These are phyloP conservation scores for Geotrichum cucujoidarum DNA, from an alignment of 1,139 yeast species.

Conservation along the genomic window DNA sequence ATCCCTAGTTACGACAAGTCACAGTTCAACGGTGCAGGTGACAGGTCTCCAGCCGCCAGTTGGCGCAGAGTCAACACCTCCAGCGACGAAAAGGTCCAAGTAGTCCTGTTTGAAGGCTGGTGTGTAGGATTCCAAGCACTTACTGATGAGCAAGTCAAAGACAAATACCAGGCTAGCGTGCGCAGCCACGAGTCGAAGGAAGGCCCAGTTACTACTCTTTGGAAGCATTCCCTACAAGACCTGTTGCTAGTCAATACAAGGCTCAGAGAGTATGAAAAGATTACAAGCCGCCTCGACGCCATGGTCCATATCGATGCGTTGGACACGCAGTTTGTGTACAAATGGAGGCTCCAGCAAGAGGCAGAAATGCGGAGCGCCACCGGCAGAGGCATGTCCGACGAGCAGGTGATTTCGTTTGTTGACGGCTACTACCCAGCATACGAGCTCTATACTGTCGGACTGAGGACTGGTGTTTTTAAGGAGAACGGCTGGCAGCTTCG, in stretches of 20 bases:
- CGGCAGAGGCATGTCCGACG: conserved; percentile 79
- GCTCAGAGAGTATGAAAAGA: conserved; percentile 45
- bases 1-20: conserved; percentile 82
- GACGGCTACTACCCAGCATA: conserved; percentile 86
- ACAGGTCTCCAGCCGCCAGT: conserved; percentile 40
- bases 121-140: conserved; percentile 69
- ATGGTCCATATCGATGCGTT: conserved; percentile 62
- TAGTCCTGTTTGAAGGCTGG: conserved; percentile 90
- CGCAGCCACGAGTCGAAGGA: conserved; percentile 12
- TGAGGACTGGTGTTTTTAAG: conserved; percentile 28
- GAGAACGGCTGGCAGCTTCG: conserved; percentile 1
- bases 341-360: conserved; percentile 86
- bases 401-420: conserved; percentile 60
- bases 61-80: conserved; percentile 28
- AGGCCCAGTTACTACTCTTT: conserved; percentile 13
- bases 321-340: conserved; percentile 57
- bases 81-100: conserved; percentile 45
- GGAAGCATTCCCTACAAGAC: conserved; percentile 30
- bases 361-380: conserved; percentile 49
- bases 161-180: background rate
- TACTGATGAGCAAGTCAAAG: conserved; percentile 32
- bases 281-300: conserved; percentile 58
- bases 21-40: conserved; percentile 70
- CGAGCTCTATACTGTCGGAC: conserved; percentile 54
- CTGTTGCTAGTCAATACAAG: conserved; percentile 47